These are phyloP conservation scores for Solidago caesia DNA, from an alignment of 129 eudicot genomes.

Conservation along the genomic window DNA sequence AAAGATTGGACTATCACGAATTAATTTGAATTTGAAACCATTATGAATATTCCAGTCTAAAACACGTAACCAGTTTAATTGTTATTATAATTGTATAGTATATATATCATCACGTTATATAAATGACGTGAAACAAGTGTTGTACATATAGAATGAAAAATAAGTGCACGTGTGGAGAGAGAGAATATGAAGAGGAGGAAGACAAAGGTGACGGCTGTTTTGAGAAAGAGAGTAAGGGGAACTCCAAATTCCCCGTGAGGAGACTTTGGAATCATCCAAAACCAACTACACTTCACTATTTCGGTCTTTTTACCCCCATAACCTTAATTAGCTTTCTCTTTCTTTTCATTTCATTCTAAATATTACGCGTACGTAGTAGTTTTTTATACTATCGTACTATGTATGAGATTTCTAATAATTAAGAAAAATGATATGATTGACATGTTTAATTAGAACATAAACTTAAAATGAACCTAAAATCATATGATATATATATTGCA, in stretches of 20 bases:
- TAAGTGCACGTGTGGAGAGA: slow-evolving; percentile 40
- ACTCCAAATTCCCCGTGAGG: slow-evolving; percentile 98
- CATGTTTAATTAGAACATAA: too few relatives aligned
- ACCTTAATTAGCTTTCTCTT: background rate
- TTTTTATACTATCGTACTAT: too few relatives aligned
- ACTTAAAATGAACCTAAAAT: too few relatives aligned
- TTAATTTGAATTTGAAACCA: too few relatives aligned
- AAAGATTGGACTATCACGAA: too few relatives aligned
- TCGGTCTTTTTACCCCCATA: slow-evolving; percentile 9
- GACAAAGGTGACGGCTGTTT: slow-evolving; percentile 84
- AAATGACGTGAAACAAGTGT: background rate
- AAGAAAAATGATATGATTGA: too few relatives aligned
- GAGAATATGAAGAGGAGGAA: slow-evolving; percentile 23
- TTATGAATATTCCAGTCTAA: too few relatives aligned
- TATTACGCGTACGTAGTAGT: too few relatives aligned
- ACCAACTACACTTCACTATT: slow-evolving; percentile 23
- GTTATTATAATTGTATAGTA: too few relatives aligned
- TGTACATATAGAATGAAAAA: slow-evolving; percentile 16
- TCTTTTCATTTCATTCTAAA: background rate
- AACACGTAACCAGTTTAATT: too few relatives aligned
- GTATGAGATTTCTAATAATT: too few relatives aligned
- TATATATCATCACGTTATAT: background rate
- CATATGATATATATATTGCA: too few relatives aligned
- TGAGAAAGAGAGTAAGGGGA: slow-evolving; percentile 42
- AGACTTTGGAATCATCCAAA: slow-evolving; percentile 73